A percentile compares a stretch with the other conserved stretches of the same genome.
These are phyloP conservation scores for Telfairia occidentalis DNA, from an alignment of 331 rosid genomes.

Conservation along the genomic window DNA sequence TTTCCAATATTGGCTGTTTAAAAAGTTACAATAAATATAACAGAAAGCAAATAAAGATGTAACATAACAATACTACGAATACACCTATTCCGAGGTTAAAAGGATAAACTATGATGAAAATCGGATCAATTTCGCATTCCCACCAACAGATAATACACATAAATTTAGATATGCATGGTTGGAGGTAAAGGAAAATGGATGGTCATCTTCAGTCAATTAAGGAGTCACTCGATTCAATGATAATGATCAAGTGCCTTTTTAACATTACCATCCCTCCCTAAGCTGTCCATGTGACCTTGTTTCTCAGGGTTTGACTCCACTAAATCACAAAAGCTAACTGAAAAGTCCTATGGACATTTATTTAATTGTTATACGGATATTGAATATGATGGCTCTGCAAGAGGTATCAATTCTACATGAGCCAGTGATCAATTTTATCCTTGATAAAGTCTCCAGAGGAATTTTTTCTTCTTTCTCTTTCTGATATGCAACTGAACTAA, in stretches of 20 bases:
- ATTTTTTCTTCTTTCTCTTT: not conserved
- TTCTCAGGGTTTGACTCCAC: not conserved
- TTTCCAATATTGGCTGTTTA: constrained; percentile 3
- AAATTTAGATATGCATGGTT: not conserved
- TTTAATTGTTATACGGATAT: too few species aligned
- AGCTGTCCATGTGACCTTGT: not conserved
- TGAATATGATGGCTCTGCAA: not conserved
- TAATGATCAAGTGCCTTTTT: not conserved
- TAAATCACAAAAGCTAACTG: not conserved
- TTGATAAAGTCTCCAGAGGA: not conserved
- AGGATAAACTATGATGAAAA: not conserved
- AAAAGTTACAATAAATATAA: not conserved
- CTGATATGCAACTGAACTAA: not conserved
- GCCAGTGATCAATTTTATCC: not conserved
- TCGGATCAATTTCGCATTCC: not conserved
- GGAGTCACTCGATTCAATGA: not conserved
- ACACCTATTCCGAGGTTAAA: not conserved
- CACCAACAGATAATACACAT: not conserved
- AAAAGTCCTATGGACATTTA: not conserved
- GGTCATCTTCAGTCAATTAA: not conserved
- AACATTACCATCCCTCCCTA: not conserved
- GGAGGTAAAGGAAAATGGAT: not conserved
- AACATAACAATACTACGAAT: not conserved
- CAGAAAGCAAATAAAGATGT: not conserved
- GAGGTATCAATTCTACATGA: not conserved